phyloP scores from a whole-genome alignment of 2,329 filamentous ascomycete species.

The Eutypa lata region DNA sequence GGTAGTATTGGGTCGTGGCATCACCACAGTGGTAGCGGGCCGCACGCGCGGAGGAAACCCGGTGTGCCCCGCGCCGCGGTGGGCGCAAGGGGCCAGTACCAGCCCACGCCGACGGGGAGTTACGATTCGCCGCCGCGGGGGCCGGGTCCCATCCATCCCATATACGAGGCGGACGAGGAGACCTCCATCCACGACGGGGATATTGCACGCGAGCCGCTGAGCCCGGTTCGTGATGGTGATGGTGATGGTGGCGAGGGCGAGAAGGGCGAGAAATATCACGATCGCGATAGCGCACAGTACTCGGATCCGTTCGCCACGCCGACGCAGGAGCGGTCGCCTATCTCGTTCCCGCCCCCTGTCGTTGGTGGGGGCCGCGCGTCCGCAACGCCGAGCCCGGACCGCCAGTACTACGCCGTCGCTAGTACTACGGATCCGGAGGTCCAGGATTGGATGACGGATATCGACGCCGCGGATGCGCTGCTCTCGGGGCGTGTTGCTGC shows the following conservation, averaged over 20 bases:
- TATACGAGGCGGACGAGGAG: slow-evolving; percentile 58
- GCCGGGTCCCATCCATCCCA: slow-evolving; percentile 51
- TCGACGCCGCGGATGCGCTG: slow-evolving; percentile 52
- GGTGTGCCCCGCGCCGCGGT: slow-evolving; percentile 17
- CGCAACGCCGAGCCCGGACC: slow-evolving; percentile 36
- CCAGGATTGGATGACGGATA: slow-evolving; percentile 55
- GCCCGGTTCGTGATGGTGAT: slow-evolving; percentile 13
- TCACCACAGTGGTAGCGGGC: slow-evolving; percentile 17
- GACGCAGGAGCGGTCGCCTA: slow-evolving; percentile 16
- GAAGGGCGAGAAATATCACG: no score
- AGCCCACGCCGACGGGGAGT: slow-evolving; percentile 28
- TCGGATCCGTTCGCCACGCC: slow-evolving; percentile 53
- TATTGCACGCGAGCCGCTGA: slow-evolving; percentile 29
- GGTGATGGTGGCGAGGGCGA: not conserved
- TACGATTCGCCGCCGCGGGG: slow-evolving; percentile 19
- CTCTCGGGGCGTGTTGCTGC: slow-evolving; percentile 40
- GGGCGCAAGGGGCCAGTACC: slow-evolving; percentile 31
- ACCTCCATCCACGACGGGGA: slow-evolving; percentile 30
- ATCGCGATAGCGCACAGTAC: slow-evolving; percentile 21
- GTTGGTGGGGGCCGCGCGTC: slow-evolving; percentile 24
- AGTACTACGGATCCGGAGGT: slow-evolving; percentile 46
- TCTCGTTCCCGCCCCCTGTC: slow-evolving; percentile 26
- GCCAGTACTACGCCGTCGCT: slow-evolving; percentile 12
- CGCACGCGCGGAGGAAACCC: slow-evolving; percentile 22
- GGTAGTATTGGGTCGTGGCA: slow-evolving; percentile 22